phyloP scores from a whole-genome alignment of 2,329 filamentous ascomycete species.

The Clonostachys chloroleuca region DNA sequence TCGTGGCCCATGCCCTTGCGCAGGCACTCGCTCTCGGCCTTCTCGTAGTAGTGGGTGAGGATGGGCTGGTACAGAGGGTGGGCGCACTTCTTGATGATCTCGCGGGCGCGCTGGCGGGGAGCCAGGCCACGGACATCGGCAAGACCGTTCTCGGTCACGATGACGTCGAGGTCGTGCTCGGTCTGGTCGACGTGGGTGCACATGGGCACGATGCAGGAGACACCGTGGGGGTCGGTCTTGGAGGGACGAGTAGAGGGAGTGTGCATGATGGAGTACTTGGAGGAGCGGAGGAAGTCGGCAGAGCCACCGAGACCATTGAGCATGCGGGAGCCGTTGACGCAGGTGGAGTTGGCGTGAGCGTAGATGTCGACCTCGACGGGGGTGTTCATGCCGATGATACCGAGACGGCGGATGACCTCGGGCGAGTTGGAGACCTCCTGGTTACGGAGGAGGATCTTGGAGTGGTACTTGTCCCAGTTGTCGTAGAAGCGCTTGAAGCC shows the following conservation, averaged over 20 bases:
- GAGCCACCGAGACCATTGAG: constrained; percentile 80
- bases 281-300: constrained; percentile 73
- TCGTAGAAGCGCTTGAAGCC: constrained; percentile 91
- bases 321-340: constrained; percentile 85
- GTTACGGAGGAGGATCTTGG: constrained; percentile 81
- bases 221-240: constrained; percentile 77
- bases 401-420: constrained; percentile 83
- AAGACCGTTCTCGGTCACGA: constrained; percentile 72
- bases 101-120: constrained; percentile 73
- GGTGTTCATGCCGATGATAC: constrained; percentile 93
- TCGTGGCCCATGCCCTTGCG: constrained; percentile 86
- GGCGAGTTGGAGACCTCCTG: constrained; percentile 87
- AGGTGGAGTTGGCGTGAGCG: constrained; percentile 87
- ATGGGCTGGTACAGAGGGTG: constrained; percentile 85
- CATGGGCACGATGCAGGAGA: constrained; percentile 90
- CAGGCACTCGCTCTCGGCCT: constrained; percentile 81
- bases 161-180: constrained; percentile 86
- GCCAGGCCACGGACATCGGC: constrained; percentile 81
- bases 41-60: constrained; percentile 76
- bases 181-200: constrained; percentile 91
- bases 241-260: constrained; percentile 76
- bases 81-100: constrained; percentile 83
- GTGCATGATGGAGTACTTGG: constrained; percentile 92
- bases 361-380: constrained; percentile 94
- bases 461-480: constrained; percentile 73